phyloP scores from a whole-genome alignment of 2,329 filamentous ascomycete genomes.

The Mycogone perniciosa region DNA sequence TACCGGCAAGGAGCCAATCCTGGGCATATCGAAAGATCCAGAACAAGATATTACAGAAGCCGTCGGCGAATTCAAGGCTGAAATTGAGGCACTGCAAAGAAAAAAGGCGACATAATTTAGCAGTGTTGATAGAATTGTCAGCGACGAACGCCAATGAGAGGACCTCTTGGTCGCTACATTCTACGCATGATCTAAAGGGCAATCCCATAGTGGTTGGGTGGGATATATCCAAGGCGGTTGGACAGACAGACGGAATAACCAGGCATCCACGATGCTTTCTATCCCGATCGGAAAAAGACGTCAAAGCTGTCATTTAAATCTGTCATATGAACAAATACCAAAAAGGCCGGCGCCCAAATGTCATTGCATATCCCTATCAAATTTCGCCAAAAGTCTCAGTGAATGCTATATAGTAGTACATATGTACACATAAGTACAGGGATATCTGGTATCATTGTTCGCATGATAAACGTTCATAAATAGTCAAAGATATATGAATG shows the following conservation, averaged over 20 bases:
- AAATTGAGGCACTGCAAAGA: constrained; percentile 41
- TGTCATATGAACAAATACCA: no score
- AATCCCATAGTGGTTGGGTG: no score
- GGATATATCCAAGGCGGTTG: no score
- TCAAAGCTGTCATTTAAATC: no score
- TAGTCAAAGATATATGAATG: background rate
- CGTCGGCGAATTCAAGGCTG: constrained; percentile 64
- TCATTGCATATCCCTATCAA: no score
- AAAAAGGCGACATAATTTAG: constrained; percentile 13
- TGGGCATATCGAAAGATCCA: constrained; percentile 75
- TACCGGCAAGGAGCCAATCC: constrained; percentile 52
- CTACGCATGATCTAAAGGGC: no score
- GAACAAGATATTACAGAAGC: constrained; percentile 71
- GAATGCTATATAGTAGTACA: background rate
- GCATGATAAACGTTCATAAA: background rate
- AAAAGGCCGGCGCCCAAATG: no score
- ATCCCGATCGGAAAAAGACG: no score
- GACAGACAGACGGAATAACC: no score
- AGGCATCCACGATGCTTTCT: no score
- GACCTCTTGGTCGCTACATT: background rate
- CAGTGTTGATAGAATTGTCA: background rate
- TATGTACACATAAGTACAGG: background rate
- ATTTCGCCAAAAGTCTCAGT: no score
- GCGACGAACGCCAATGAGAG: background rate
- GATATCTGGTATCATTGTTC: background rate